Conservation (phyloP, 2,329 filamentous ascomycete species). For the Knoxdaviesia capensis region DNA sequence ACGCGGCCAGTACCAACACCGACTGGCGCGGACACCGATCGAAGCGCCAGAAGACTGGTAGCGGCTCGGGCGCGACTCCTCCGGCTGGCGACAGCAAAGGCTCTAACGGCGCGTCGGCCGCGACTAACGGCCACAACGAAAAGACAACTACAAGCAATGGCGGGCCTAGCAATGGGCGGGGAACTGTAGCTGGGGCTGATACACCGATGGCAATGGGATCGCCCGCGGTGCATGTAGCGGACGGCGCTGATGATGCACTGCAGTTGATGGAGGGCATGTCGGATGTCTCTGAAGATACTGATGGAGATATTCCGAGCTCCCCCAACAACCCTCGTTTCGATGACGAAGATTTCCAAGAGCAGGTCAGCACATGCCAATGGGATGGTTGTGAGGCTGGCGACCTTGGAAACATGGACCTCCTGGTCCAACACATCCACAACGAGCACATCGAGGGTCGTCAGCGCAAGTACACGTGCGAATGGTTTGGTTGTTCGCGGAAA, state of each 20-base stretch:
- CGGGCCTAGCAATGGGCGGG: too few species aligned
- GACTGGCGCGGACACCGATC: too few species aligned
- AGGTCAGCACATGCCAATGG: slow-evolving; percentile 63
- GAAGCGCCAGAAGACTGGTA: too few species aligned
- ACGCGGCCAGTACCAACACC: too few species aligned
- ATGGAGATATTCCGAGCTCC: slow-evolving; percentile 61
- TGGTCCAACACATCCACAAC: slow-evolving; percentile 73
- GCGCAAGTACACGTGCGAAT: slow-evolving; percentile 98
- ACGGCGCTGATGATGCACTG: slow-evolving; percentile 23
- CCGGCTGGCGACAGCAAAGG: too few species aligned
- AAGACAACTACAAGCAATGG: too few species aligned
- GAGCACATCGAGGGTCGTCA: slow-evolving; percentile 85
- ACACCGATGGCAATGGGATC: too few species aligned
- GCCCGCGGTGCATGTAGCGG: slow-evolving; percentile 3
- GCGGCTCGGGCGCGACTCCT: too few species aligned
- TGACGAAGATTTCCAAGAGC: slow-evolving; percentile 57
- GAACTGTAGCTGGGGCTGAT: too few species aligned
- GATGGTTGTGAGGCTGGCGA: slow-evolving; percentile 54
- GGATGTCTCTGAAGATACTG: slow-evolving; percentile 78
- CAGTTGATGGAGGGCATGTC: slow-evolving; percentile 37
- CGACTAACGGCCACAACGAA: too few species aligned
- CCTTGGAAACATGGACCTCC: slow-evolving; percentile 57
- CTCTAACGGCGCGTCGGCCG: too few species aligned
- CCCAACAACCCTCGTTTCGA: slow-evolving; percentile 46
- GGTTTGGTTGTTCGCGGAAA: slow-evolving; percentile 76